Conservation (phyloP, 495 filamentous ascomycete species). For the Penicillium antarcticum region DNA sequence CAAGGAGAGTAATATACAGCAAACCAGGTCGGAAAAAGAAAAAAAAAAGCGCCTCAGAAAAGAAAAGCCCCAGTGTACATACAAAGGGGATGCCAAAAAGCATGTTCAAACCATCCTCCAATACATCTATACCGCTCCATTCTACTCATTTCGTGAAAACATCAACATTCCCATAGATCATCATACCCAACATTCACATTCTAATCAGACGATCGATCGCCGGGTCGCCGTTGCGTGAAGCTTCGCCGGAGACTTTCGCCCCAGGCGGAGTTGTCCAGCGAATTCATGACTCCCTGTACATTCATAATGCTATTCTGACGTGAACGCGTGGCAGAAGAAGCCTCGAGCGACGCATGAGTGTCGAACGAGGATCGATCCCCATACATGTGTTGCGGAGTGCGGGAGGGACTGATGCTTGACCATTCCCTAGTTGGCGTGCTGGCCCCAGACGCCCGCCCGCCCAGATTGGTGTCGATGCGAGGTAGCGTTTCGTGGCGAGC, state of each 20-base stretch:
- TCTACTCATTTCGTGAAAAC: conserved; percentile 12
- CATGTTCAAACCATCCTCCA: conserved; percentile 20
- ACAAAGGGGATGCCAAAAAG: conserved; percentile 3
- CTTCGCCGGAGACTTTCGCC: conserved; percentile 87
- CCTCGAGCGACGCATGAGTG: conserved; percentile 14
- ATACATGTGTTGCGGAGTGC: conserved; percentile 34
- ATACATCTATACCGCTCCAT: conserved; percentile 11
- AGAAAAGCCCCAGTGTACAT: not conserved
- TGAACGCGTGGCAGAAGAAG: conserved; percentile 19
- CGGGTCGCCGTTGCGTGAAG: conserved; percentile 69
- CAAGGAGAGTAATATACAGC: conserved; percentile 21
- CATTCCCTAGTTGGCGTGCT: conserved; percentile 42
- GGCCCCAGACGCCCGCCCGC: conserved; percentile 24
- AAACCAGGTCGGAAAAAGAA: not conserved
- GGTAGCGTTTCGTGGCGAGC: conserved; percentile 22
- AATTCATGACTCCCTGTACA: conserved; percentile 73
- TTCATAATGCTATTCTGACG: conserved; percentile 64
- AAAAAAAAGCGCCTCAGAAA: conserved; percentile 4
- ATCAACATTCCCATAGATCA: conserved; percentile 6
- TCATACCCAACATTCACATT: not conserved
- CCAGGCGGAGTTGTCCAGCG: conserved; percentile 85
- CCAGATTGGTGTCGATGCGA: conserved; percentile 40
- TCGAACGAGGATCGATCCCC: conserved; percentile 31
- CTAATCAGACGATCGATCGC: conserved; percentile 21
- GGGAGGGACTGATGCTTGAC: conserved; percentile 43